Evolutionary conservation across 169 alveolate genomes (phyloP), one percentile per base, ranked within the genome.

Genomic region (Cryptosporidium canis): DNA sequence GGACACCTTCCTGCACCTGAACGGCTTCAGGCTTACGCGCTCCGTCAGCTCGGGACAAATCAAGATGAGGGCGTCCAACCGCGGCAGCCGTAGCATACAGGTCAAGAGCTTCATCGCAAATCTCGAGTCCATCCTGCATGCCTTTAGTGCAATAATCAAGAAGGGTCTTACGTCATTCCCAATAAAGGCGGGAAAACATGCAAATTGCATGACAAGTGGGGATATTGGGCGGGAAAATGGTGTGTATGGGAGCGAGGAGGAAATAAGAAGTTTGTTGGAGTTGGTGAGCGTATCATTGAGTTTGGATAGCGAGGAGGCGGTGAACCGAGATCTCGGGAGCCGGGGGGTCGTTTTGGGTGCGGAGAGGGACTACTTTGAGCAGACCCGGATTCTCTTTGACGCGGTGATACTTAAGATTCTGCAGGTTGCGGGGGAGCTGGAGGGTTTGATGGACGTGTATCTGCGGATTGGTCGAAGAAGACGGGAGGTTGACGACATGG

Each of bases 101-200:
- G 21, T 56, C 14, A 67, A 67, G 21, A 24, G 64, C 51, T 51
- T 70, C 1, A 31, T 70, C 9, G 31, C 53, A 2, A 24, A 39
- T 35, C 21, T 70, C 0, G 87, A 77, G 21, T 65, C 87, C 5
- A 37, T 58, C 1, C 24, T 77, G 27, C 87, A 77, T 58, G 87
- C 87, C 6, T 77, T 77, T 58, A 77, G 87, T 58, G 87, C 87
- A 16, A 41, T 77, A 1, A 24, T 77, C 3, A 77, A 77, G 14
- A 35, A 66, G 1, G 87, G 77, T 9, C 21, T 37, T 5, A 56
- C 63, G 2, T 56, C 87, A 1, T 58, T 58, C 45, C 31, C 55
- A 11, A 12, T 48, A 2, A 21, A n/a, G 2, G 27, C 24, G 11
- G 7, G 5, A 3, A 16, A 8, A 27, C 8, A 35, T 7, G 27